Evolutionary conservation across 2,329 filamentous ascomycete genomes (phyloP), one percentile per base, ranked within the genome.

Genomic region (Tolypocladium inflatum): DNA sequence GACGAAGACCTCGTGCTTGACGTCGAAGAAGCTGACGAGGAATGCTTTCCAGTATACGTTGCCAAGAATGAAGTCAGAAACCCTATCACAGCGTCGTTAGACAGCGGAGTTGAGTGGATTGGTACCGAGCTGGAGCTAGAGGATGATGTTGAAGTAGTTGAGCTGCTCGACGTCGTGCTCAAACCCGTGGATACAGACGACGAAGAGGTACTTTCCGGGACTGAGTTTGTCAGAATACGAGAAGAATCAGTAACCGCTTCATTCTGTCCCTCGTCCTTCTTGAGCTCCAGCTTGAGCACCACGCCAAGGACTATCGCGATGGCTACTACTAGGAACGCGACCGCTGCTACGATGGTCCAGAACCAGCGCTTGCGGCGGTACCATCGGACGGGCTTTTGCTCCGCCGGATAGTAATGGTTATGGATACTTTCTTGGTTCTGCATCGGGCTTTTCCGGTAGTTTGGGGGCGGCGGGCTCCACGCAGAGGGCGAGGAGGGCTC

Each of bases 321-420:
- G 3, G 51, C 45, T 8, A 61, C 50, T 15, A 59, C 56, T n/a
- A 63, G 13, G 15, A 61, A 55, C 3, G 42, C 54, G 17, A 60
- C 8, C 9, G 57, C 8, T 13, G 54, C 60, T 2, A 59, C 19
- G 6, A 55, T 26, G 15, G 58, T 45, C 57, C 60, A 63, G 13
- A 61, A 57, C 17, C 43, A 56, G 30, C 42, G 51, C 54, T 58
- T 61, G 13, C 59, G 60, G 15, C 61, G 61, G 55, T 63, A 64
- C 62, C 61, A 64, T 1, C 57, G 62, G 19, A 54, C 13, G 4
- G 35, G 26, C 21, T 33, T 37, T 19, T 8, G 52, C 19, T 35
- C 39, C 6, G 35, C 30, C 23, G 43, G 56, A 9, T 64, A 60
- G 41, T 64, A 64, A 38, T 64, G 60, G 58, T 64, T 64, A 38